These are phyloP conservation scores for Ailanthus altissimus DNA, from an alignment of 345 rosid species.

Conservation along the genomic window DNA sequence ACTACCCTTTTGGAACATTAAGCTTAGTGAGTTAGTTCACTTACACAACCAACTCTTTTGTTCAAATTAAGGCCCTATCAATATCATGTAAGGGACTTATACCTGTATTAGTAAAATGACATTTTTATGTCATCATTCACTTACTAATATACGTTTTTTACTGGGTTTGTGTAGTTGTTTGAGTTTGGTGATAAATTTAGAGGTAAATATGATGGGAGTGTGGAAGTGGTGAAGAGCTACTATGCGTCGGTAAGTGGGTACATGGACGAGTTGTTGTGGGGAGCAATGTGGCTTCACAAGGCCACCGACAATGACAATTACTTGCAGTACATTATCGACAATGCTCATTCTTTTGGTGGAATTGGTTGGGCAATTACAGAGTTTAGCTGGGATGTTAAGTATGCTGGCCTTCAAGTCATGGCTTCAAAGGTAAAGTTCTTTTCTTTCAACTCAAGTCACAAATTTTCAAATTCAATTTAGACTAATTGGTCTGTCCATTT, in stretches of 20 bases:
- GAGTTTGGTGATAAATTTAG: slow-evolving; percentile 80
- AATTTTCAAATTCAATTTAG: not conserved
- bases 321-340: slow-evolving; percentile 54
- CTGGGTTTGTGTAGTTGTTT: slow-evolving; percentile 55
- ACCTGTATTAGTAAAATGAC: too few relatives aligned
- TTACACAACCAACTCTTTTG: not conserved
- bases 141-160: not conserved
- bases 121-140: too few relatives aligned
- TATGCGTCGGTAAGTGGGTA: slow-evolving; percentile 94
- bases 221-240: slow-evolving; percentile 75
- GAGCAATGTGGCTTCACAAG: slow-evolving; percentile 82
- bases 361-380: slow-evolving; percentile 89
- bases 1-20: not conserved
- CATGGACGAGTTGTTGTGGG: slow-evolving; percentile 97
- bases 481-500: not conserved
- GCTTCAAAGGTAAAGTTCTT: slow-evolving; percentile 65
- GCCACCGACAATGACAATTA: slow-evolving; percentile 82
- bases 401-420: slow-evolving; percentile 75
- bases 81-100: too few relatives aligned
- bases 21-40: not conserved
- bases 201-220: slow-evolving; percentile 76
- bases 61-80: not conserved
- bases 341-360: slow-evolving; percentile 71
- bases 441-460: not conserved
- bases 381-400: slow-evolving; percentile 99